These are phyloP conservation scores for Clitopilus passeckerianus DNA, from an alignment of 768 basidiomycete genomes.

Conservation along the genomic window DNA sequence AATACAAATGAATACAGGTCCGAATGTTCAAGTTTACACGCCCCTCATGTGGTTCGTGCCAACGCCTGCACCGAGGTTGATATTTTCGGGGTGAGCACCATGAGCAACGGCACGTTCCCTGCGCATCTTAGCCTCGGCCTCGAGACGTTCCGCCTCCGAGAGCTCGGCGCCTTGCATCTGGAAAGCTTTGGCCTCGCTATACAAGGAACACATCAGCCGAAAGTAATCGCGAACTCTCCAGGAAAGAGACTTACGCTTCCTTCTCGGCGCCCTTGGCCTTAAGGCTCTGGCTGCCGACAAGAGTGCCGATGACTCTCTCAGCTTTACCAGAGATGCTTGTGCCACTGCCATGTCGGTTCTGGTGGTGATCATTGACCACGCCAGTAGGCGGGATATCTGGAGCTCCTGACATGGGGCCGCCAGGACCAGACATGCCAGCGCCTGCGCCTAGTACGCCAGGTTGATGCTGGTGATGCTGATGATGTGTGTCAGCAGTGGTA, in stretches of 20 bases:
- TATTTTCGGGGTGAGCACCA: slow-evolving; percentile 29
- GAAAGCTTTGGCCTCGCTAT: slow-evolving; percentile 40
- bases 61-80: slow-evolving; percentile 18
- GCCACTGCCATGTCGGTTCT: slow-evolving; percentile 21
- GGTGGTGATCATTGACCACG: slow-evolving; percentile 11
- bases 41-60: background rate
- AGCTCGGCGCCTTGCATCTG: slow-evolving; percentile 44
- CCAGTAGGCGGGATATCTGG: slow-evolving; percentile 16
- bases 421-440: slow-evolving; percentile 2
- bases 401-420: background rate
- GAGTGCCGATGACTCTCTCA: slow-evolving; percentile 38
- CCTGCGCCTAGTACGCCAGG: background rate
- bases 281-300: slow-evolving; percentile 40
- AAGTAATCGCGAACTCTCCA: background rate
- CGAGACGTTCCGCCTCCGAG: slow-evolving; percentile 48
- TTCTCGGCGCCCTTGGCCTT: slow-evolving; percentile 47
- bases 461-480: background rate
- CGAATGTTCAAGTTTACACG: background rate
- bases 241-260: slow-evolving; percentile 30
- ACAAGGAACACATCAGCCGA: background rate
- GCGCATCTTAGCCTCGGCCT: slow-evolving; percentile 41
- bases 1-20: no score
- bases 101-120: slow-evolving; percentile 50
- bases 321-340: slow-evolving; percentile 39
- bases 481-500: background rate